These are phyloP conservation scores for Dendrocalamus sinicus DNA, from an alignment of 176 grass and related monocot species.

Conservation along the genomic window DNA sequence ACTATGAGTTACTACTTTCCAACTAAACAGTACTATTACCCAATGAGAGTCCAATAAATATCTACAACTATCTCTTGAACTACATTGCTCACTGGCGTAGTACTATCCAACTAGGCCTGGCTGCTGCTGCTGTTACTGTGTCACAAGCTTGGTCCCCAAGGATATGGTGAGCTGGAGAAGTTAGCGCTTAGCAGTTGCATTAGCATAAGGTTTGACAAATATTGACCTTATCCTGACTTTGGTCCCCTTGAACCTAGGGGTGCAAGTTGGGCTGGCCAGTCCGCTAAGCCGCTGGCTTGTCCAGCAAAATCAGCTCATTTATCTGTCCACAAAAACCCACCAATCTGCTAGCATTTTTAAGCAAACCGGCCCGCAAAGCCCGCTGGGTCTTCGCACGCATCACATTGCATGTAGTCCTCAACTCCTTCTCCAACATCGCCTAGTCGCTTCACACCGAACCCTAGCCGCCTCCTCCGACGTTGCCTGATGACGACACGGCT, in stretches of 20 bases:
- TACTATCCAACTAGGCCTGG: slow-evolving; percentile 30
- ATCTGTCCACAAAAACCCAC: no score
- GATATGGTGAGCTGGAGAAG: slow-evolving; percentile 41
- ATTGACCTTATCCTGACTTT: slow-evolving; percentile 43
- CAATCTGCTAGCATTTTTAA: no score
- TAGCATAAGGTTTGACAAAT: slow-evolving; percentile 12
- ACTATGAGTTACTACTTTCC: slow-evolving; percentile 12
- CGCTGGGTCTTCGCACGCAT: no score
- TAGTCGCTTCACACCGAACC: no score
- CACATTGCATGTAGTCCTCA: no score
- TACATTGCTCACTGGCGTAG: not conserved
- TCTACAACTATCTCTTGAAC: slow-evolving; percentile 3
- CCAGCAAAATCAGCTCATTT: no score
- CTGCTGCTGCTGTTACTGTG: slow-evolving; percentile 25
- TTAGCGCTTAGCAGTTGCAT: slow-evolving; percentile 36
- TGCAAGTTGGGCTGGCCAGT: no score
- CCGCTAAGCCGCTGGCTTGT: no score
- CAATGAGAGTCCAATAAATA: not conserved
- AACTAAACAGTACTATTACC: slow-evolving; percentile 31
- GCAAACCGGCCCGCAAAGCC: no score
- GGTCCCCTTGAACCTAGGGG: slow-evolving; percentile 12
- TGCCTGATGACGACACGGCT: no score
- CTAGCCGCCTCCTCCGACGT: no score
- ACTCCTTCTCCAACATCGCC: no score
- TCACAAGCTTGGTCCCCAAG: slow-evolving; percentile 37